Conservation (phyloP, 345 rosid genomes). For the Dipteronia dyeriana region DNA sequence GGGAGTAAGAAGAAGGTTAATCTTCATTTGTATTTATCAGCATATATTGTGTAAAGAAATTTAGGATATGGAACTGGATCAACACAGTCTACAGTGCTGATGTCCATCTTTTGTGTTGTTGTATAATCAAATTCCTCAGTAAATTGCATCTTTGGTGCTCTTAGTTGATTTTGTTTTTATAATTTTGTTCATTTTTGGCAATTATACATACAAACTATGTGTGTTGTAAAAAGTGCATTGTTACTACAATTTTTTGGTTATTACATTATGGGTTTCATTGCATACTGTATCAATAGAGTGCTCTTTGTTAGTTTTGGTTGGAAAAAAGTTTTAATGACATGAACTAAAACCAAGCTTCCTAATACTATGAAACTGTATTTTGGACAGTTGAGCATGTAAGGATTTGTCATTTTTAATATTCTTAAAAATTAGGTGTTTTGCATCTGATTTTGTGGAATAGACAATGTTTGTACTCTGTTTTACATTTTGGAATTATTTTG, state of each 20-base stretch:
- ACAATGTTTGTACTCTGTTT: not conserved
- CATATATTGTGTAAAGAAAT: conserved; percentile 50
- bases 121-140: conserved; percentile 42
- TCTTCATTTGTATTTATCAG: conserved; percentile 35
- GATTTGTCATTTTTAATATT: not conserved
- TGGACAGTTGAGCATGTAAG: not conserved
- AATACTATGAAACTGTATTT: not conserved
- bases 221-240: conserved; percentile 4
- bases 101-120: conserved; percentile 40
- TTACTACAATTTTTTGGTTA: conserved; percentile 1
- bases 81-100: conserved; percentile 27
- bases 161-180: conserved; percentile 32
- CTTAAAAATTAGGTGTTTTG: not conserved
- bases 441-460: not conserved
- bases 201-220: conserved; percentile 21
- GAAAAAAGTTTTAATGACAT: not conserved
- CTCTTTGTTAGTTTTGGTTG: not conserved
- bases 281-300: not conserved
- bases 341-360: not conserved
- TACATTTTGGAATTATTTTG: not conserved
- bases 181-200: conserved; percentile 16
- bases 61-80: conserved; percentile 38
- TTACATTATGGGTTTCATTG: conserved; percentile 3
- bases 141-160: conserved; percentile 37
- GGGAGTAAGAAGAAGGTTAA: conserved; percentile 22